Evolutionary conservation across 495 filamentous ascomycete species (phyloP).

Genomic region (Lentithecium fluviatile): DNA sequence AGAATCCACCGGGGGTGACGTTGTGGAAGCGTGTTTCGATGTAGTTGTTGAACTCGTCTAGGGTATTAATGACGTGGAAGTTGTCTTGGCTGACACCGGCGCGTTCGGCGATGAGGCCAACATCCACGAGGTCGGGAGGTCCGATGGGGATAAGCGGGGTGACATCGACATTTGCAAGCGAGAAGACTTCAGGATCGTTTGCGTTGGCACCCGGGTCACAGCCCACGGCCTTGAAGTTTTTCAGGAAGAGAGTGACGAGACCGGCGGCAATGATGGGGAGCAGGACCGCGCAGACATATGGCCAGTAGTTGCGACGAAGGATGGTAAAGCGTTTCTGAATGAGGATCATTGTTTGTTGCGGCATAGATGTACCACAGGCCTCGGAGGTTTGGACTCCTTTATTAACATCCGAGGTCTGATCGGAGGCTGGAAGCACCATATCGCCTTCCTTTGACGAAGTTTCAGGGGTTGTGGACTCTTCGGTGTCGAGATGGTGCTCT

Average conservation of each 20-base stretch:
- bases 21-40: conserved; percentile 60
- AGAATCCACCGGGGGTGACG: conserved; percentile 74
- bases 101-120: conserved; percentile 15
- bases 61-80: conserved; percentile 60
- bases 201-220: conserved; percentile 57
- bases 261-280: conserved; percentile 76
- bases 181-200: conserved; percentile 42
- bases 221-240: conserved; percentile 52
- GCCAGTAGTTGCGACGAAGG: conserved; percentile 71
- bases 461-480: not conserved
- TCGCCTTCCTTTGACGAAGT: conserved; percentile 1
- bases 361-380: conserved; percentile 62
- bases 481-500: conserved; percentile 33
- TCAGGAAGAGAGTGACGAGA: conserved; percentile 70
- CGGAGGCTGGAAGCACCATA: not conserved
- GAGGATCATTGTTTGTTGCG: conserved; percentile 66
- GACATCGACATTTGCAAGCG: conserved; percentile 40
- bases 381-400: conserved; percentile 52
- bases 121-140: conserved; percentile 45
- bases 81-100: conserved; percentile 18
- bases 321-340: conserved; percentile 77
- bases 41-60: conserved; percentile 66
- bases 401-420: conserved; percentile 21
- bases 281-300: conserved; percentile 66
- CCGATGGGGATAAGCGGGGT: conserved; percentile 60